phyloP scores from a whole-genome alignment of 2,329 filamentous ascomycete genomes.

The Alternaria solani region DNA sequence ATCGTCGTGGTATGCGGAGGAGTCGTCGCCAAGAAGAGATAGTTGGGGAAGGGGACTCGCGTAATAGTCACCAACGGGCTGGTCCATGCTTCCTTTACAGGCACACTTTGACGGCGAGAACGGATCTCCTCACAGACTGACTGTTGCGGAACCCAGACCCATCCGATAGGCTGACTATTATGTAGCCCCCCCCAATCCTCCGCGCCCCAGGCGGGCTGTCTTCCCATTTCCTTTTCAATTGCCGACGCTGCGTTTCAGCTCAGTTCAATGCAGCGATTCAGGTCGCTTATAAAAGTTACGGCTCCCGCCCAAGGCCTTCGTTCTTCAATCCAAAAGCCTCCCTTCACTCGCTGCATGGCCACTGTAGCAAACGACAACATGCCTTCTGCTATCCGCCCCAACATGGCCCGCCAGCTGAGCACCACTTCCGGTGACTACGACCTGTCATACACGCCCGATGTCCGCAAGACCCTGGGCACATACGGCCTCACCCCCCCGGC shows the following conservation, averaged over 20 bases:
- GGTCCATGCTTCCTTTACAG: slow-evolving; percentile 20
- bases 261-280: slow-evolving; percentile 47
- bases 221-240: slow-evolving; percentile 43
- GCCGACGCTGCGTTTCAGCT: slow-evolving; percentile 39
- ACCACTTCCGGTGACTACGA: slow-evolving; percentile 59
- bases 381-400: slow-evolving; percentile 50
- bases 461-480: slow-evolving; percentile 60
- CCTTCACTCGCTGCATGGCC: slow-evolving; percentile 41
- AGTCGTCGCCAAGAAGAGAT: background rate
- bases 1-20: background rate
- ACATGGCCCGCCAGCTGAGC: slow-evolving; percentile 48
- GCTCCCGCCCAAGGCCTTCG: slow-evolving; percentile 33
- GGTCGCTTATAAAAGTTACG: slow-evolving; percentile 46
- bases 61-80: slow-evolving; percentile 9
- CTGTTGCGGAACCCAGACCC: slow-evolving; percentile 20
- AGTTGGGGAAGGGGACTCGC: slow-evolving; percentile 13
- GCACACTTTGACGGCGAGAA: slow-evolving; percentile 21
- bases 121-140: slow-evolving; percentile 22
- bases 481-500: slow-evolving; percentile 62
- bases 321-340: slow-evolving; percentile 25
- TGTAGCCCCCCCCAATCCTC: slow-evolving; percentile 24
- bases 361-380: slow-evolving; percentile 45
- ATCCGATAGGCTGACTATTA: slow-evolving; percentile 40
- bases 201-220: slow-evolving; percentile 29
- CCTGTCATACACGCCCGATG: slow-evolving; percentile 58